These are phyloP conservation scores for Neurospora crassa DNA, from an alignment of 2,329 filamentous ascomycete genomes.

Conservation along the genomic window DNA sequence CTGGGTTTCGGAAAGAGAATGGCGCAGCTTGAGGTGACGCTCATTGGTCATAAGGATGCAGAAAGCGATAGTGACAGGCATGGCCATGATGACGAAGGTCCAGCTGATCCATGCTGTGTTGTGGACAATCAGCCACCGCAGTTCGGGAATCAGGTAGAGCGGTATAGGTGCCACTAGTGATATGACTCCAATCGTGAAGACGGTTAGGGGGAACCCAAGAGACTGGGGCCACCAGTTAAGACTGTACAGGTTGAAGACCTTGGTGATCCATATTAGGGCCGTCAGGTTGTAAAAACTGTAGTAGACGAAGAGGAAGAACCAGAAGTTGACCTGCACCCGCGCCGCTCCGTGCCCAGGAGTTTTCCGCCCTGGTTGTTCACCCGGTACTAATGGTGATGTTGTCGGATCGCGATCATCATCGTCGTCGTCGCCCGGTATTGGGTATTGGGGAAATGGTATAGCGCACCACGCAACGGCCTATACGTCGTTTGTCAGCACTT, in stretches of 20 bases:
- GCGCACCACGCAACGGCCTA: constrained; percentile 57
- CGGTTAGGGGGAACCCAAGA: constrained; percentile 55
- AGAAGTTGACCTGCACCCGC: constrained; percentile 57
- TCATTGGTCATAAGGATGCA: constrained; percentile 54
- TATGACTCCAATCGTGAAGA: constrained; percentile 50
- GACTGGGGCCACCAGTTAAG: constrained; percentile 62
- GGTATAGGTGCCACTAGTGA: constrained; percentile 51
- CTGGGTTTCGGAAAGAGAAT: constrained; percentile 55
- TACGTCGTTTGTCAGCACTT: constrained; percentile 8
- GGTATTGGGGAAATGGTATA: constrained; percentile 55
- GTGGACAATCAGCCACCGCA: constrained; percentile 45
- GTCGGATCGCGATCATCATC: constrained; percentile 25
- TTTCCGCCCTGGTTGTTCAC: constrained; percentile 26
- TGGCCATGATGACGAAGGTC: constrained; percentile 61
- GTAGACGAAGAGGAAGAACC: constrained; percentile 63
- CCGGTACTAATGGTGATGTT: constrained; percentile 14
- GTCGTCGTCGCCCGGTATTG: constrained; percentile 36
- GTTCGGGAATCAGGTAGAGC: constrained; percentile 44
- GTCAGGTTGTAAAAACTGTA: constrained; percentile 61
- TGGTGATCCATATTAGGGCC: constrained; percentile 61
- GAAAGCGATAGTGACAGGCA: constrained; percentile 58
- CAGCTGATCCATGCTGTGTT: constrained; percentile 62
- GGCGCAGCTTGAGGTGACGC: constrained; percentile 50
- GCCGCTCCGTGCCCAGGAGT: constrained; percentile 54
- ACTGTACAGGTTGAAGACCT: constrained; percentile 61